A percentile compares a stretch with the other conserved stretches of the same genome.
phyloP scores from a whole-genome alignment of 495 filamentous ascomycete species.

The Amphirosellinia nigrospora region DNA sequence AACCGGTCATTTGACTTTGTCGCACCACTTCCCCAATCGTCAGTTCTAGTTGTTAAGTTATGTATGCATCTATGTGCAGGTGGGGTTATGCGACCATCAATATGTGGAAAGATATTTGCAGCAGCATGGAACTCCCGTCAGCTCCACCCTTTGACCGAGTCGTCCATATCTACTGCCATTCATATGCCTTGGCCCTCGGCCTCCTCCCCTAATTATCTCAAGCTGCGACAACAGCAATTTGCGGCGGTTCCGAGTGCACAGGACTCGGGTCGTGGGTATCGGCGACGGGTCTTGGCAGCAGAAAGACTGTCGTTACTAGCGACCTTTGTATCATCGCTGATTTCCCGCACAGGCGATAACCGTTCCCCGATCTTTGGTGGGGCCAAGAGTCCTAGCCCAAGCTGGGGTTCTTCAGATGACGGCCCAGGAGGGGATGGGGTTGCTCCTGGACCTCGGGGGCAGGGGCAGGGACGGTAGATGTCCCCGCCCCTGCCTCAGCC shows the following conservation, averaged over 20 bases:
- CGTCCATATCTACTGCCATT: neutral
- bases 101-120: neutral
- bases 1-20: neutral
- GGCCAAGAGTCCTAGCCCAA: constrained; percentile 28
- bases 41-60: neutral
- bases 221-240: neutral
- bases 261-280: constrained; percentile 26
- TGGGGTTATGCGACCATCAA: neutral
- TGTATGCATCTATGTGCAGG: neutral
- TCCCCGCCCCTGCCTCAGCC: constrained; percentile 15
- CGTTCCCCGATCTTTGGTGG: constrained; percentile 26
- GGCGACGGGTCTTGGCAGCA: constrained; percentile 27
- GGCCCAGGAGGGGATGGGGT: constrained; percentile 24
- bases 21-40: neutral
- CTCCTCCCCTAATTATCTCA: neutral
- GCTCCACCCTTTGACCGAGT: neutral
- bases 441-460: neutral
- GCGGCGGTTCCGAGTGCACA: constrained; percentile 8
- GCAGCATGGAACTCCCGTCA: neutral
- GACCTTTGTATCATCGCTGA: constrained; percentile 36
- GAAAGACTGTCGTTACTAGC: constrained; percentile 26
- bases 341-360: constrained; percentile 25
- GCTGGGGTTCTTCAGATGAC: constrained; percentile 15
- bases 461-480: neutral
- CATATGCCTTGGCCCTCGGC: neutral